Evolutionary conservation across 208 protist species (phyloP).

Genomic region (Leishmania guyanensis): DNA sequence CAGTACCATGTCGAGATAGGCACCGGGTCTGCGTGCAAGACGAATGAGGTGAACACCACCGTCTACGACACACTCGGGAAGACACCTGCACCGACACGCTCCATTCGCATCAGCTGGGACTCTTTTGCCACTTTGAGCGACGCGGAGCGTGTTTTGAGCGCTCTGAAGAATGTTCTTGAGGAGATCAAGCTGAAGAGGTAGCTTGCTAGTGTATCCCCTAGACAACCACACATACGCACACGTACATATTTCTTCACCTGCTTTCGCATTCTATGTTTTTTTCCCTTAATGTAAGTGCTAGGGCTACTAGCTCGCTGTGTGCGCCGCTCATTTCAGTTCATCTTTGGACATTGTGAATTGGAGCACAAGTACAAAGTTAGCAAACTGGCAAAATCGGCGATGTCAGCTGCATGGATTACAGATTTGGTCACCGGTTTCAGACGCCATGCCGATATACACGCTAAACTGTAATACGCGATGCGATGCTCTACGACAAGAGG

Average conservation of each 20-base stretch:
- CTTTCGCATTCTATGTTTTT: slow-evolving; percentile 6
- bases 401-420: background rate
- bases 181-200: slow-evolving; percentile 39
- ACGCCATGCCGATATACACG: background rate
- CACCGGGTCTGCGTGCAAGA: slow-evolving; percentile 83
- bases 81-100: slow-evolving; percentile 46
- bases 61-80: slow-evolving; percentile 85
- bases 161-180: slow-evolving; percentile 50
- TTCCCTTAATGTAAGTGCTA: background rate
- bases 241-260: background rate
- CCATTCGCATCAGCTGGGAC: slow-evolving; percentile 80
- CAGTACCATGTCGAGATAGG: slow-evolving; percentile 79
- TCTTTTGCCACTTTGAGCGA: slow-evolving; percentile 65
- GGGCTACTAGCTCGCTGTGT: background rate
- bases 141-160: slow-evolving; percentile 50
- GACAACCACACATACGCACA: background rate
- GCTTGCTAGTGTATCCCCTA: background rate
- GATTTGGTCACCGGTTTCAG: background rate
- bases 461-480: background rate
- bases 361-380: background rate
- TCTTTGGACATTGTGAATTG: background rate
- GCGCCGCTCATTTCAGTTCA: background rate
- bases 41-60: slow-evolving; percentile 64
- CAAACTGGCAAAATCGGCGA: background rate
- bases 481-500: background rate